A percentile compares a stretch with the other conserved stretches of the same genome.
Conservation (phyloP, 75 land plant genomes). For the Pseudotsuga menziesii region DNA sequence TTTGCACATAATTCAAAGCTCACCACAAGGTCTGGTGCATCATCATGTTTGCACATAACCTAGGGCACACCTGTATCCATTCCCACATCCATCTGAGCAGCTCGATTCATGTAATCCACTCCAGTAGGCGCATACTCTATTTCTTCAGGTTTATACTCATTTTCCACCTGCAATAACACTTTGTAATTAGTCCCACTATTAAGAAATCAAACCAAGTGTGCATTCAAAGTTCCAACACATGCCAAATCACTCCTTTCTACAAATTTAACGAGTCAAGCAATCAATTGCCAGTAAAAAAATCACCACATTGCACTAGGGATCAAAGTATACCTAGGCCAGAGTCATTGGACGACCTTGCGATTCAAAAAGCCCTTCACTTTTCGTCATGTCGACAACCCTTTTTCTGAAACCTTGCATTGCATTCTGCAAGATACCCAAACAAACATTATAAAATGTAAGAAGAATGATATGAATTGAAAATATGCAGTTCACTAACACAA, state of each 20-base stretch:
- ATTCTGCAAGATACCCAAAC: constrained; percentile 19
- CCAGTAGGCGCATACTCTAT: constrained; percentile 59
- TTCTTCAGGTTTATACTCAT: constrained; percentile 77
- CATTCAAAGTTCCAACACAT: neutral
- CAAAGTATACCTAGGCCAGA: constrained; percentile 36
- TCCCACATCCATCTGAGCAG: constrained; percentile 80
- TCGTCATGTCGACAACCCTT: constrained; percentile 73
- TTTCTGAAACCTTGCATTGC: constrained; percentile 72
- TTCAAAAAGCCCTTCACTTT: constrained; percentile 50
- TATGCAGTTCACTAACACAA: neutral
- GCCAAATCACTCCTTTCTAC: neutral
- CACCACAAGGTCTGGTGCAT: constrained; percentile 86
- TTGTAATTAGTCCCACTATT: no score
- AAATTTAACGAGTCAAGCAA: neutral
- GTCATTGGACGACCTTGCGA: constrained; percentile 83
- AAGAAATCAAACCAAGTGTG: neutral
- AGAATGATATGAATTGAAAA: neutral
- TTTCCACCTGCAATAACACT: constrained; percentile 61
- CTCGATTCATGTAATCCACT: constrained; percentile 65
- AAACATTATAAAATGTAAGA: no score
- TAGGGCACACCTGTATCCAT: constrained; percentile 74
- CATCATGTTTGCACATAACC: constrained; percentile 96
- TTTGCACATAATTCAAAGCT: constrained; percentile 79
- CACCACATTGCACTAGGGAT: no score
- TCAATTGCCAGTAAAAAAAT: neutral